phyloP scores from a whole-genome alignment of 2,329 filamentous ascomycete genomes.

The Fusarium anguioides region DNA sequence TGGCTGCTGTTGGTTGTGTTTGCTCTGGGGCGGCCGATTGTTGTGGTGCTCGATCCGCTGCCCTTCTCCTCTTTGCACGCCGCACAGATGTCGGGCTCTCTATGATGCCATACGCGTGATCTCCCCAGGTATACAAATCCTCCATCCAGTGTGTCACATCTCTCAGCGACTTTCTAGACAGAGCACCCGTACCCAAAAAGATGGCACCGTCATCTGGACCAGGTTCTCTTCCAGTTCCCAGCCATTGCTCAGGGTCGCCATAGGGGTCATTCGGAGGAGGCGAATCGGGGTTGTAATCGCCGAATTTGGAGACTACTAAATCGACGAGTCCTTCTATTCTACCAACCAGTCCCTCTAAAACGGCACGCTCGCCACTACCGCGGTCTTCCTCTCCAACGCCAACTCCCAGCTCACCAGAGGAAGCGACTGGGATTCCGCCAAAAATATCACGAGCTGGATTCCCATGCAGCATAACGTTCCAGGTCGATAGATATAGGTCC shows the following conservation, averaged over 20 bases:
- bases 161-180: constrained; percentile 77
- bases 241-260: constrained; percentile 65
- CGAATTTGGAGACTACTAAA: constrained; percentile 87
- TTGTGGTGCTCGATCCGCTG: constrained; percentile 19
- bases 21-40: constrained; percentile 2
- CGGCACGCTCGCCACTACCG: constrained; percentile 92
- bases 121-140: constrained; percentile 85
- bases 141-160: constrained; percentile 88
- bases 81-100: constrained; percentile 79
- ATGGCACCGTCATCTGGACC: constrained; percentile 83
- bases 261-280: constrained; percentile 39
- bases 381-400: constrained; percentile 96
- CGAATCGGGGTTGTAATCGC: constrained; percentile 55
- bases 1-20: background rate
- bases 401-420: constrained; percentile 89
- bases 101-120: constrained; percentile 84
- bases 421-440: constrained; percentile 86
- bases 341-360: constrained; percentile 86
- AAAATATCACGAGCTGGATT: constrained; percentile 86
- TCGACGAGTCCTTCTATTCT: constrained; percentile 88
- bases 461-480: constrained; percentile 91
- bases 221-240: constrained; percentile 76
- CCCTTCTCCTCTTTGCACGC: constrained; percentile 56
- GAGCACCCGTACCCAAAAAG: constrained; percentile 81
- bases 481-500: constrained; percentile 75